Evolutionary conservation across 257 asterid species (phyloP), one percentile per base, ranked within the genome.

Genomic region (Solanum raphanifolium): DNA sequence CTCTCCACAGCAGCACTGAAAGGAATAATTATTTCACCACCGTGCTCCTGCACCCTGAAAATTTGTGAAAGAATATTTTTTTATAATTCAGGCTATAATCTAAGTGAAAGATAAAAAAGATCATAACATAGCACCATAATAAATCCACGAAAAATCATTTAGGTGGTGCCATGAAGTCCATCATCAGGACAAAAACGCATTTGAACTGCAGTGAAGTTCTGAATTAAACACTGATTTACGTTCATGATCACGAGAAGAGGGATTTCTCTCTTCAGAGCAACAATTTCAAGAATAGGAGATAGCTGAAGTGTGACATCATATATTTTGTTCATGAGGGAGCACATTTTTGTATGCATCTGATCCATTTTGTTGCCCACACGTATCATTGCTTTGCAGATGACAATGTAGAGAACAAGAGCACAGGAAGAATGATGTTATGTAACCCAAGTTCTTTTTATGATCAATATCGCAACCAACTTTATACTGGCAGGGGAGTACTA

Each of bases 31-130:
- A 89, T 86, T 88, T 93, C 99, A 89, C 97, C 99, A 81, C 99
- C 99, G 90, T 97, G 99, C 92, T 97, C 99, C 90, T 97, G 99
- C 91, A 97, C 99, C 99, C 99, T 97, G 88, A 72, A 87, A 87
- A 88, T 83, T 71, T 83, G 66, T 71, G 87, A 83, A 86, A 87
- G 84, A 32, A 41, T 41, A 25, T 4, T 25, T 41, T 41, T 78
- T 73, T 74, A 78, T 41, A 79, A 79, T 8, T 32, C 31, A 79
- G 85, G 85, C 20, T 15, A 27, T 16, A 79, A n/a, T 43, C 85
- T 27, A 79, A 18, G 85, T 79, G 66, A 79, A 79, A 43, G 16
- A 79, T 79, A 43, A 43, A 79, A 79, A 8, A 27, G 36, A 20
- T 27, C 85, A 43, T 27, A 27, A 43, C 58, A 43, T 79, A 79